Base-by-base conservation (phyloP, 1,139 yeast genomes). In the Scheffersomyces stambukii region DNA sequence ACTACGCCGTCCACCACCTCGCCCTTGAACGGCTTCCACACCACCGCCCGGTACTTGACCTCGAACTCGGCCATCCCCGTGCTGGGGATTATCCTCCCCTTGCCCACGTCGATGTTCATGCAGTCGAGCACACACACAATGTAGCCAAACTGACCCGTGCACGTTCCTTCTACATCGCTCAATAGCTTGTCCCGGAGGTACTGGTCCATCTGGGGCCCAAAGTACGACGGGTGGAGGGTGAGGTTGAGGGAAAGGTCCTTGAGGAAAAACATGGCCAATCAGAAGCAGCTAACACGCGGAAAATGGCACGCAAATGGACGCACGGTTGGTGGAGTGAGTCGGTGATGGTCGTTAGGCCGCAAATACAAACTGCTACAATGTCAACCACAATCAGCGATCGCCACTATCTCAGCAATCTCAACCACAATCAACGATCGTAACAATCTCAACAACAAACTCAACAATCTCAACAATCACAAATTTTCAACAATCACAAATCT, bases 81-180 rank as follows among this genome's bases (percentile, higher is more conserved):
- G 8, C 91, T 81, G 2, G 98, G 95, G 29, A 91, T 74, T 40
- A 91, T 85, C 47, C 86, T 70, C 17, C 98, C 99, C 47, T 86
- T 82, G 28, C 96, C 98, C 25, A 91, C 95, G 52, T 91, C 96
- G 38, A 93, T 86, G 45, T 81, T 77, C 82, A 85, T 86, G 43
- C 95, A 86, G 52, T 91, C 98, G 54, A 91, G 70, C 23, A 91
- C 98, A 60, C 97, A 91, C 35, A 91, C 83, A 45, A 91, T 91
- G 57, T 91, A 91, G 6, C 99, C 99, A 61, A 91, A 91, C 57
- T 91, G 96, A 45, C 99, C 99, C 1, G 98, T 88, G 62, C 98
- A 93, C 1, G 97, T 88, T 13, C 99, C 99, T 59, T 91, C 99
- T 27, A 93, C 98, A 50, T 91, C 98, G 43, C 86, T 88, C 37